These are phyloP conservation scores for Phalaenopsis hybrid DNA, from an alignment of 116 monocot genomes.

Conservation along the genomic window DNA sequence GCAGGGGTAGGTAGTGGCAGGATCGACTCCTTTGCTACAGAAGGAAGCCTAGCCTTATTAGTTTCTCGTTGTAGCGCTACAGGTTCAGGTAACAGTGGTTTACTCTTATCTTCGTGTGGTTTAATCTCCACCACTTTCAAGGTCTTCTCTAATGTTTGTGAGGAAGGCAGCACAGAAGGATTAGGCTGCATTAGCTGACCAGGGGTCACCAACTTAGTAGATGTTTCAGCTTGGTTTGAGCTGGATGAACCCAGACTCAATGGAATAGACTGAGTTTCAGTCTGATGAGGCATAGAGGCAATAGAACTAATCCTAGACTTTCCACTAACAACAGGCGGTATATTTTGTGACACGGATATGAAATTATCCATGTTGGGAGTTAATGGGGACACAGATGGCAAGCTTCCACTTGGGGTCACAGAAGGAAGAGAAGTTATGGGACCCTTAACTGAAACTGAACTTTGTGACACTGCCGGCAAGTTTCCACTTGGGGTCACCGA, in stretches of 20 bases:
- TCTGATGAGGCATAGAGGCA: conserved; percentile 25
- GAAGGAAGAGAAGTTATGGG: conserved; percentile 32
- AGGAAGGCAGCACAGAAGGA: conserved; percentile 27
- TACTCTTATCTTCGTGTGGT: conserved; percentile 22
- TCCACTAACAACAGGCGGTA: conserved; percentile 19
- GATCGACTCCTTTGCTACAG: conserved; percentile 45
- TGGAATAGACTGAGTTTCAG: conserved; percentile 20
- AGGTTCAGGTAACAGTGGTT: conserved; percentile 31
- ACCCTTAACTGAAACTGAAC: conserved; percentile 23
- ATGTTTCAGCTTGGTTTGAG: conserved; percentile 36
- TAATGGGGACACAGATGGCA: conserved; percentile 10
- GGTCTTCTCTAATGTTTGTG: conserved; percentile 27
- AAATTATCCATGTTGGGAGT: conserved; percentile 2
- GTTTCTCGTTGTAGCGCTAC: conserved; percentile 6
- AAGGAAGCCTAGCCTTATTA: conserved; percentile 9
- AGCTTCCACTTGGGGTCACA: conserved; percentile 19
- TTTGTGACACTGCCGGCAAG: conserved; percentile 15
- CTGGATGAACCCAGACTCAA: conserved; percentile 21
- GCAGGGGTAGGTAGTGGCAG: conserved; percentile 42
- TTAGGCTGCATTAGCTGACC: conserved; percentile 49
- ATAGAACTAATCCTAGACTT: conserved; percentile 19
- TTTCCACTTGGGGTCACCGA: conserved; percentile 18
- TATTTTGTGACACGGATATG: conserved; percentile 9
- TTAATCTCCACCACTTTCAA: conserved; percentile 26
- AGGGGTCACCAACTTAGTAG: conserved; percentile 42